Evolutionary conservation across 2,329 filamentous ascomycete genomes (phyloP), one percentile per base, ranked within the genome.

Genomic region (Diaporthe citriasiana): DNA sequence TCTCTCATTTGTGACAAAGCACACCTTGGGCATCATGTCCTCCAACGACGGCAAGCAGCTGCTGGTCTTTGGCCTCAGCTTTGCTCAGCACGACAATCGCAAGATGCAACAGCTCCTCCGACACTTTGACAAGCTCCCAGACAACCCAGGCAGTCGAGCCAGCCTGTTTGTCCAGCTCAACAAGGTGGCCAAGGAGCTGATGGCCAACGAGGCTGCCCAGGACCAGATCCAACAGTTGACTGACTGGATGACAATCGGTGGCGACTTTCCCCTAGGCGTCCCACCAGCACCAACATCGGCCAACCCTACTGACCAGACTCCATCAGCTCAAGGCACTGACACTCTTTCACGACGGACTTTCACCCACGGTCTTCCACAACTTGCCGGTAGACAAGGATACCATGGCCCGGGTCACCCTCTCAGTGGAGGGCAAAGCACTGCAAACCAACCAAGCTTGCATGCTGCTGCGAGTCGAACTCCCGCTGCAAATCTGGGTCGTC

Each of bases 71-170:
- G 74, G 74, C 53, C 72, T 75, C 19, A 27, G 59, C 25, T 75
- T 74, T 55, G 68, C 60, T 30, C 71, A 75, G 30, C 74, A 75
- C 13, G 74, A 75, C 59, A 75, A 40, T 25, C 74, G 74, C 53
- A 75, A 63, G 53, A 74, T 75, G 72, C 74, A 75, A 35, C 74
- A 74, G 55, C 53, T 75, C 57, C 68, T 75, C 7, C 59, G 74
- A 22, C 71, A 75, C 72, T 74, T 65, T 60, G 22, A 69, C 22
- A 71, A 35, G 10, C 45, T 75, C n/a, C 68, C 74, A 55, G 27
- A 25, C 12, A 71, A 55, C 45, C 74, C 74, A 56, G 74, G 74
- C 38, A 74, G 13, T 22, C 60, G 74, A 5, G 60, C 38, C 3
- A 13, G 38, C 15, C 68, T 75, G 45, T 74, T 75, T 57, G n/a